Base-by-base conservation (phyloP, 352 stramenopile species). In the Globisporangium spinosum region DNA sequence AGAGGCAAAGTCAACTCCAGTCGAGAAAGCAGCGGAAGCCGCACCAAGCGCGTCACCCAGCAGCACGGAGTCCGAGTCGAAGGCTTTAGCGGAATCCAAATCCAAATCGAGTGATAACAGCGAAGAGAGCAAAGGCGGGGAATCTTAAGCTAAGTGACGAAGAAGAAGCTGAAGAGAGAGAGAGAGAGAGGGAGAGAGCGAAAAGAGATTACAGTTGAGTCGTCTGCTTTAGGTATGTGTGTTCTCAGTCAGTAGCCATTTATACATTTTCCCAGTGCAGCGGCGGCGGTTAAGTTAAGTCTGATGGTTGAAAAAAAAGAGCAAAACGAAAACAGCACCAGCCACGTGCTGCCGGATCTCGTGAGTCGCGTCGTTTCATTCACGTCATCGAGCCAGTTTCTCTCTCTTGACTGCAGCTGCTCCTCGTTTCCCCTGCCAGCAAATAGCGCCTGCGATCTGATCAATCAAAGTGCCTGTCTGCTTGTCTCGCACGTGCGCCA, bases 241-340 rank as follows among this genome's bases (percentile, higher is more conserved):
- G 55, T 62, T 51, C 43, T 51, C 43, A 51, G 43, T 51, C 17
- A 6, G 43, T 51, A 51, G 43, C 43, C 43, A 51, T 51, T 51
- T 51, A 51, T 51, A 51, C 43, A 51, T 51, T 51, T 43, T 62
- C 22, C 32, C 17, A 23, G 6, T 22, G 43, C 43, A 20, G 15
- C 25, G 49, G 34, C 32, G 62, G 56, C 22, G 49, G 51, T 67
- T 63, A 67, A 67, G 62, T 45, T 60, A 63, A 54, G 17, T 63
- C 56, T 67, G 40, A 45, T 63, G 40, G 61, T 29, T 63, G 34
- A 64, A 51, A 62, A 63, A 32, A 34, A 32, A 63, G n/a, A 38
- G 43, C 22, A 8, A 51, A 64, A 38, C 27, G 38, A 64, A 64
- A 55, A 20, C 13, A 51, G 7, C 17, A 22, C 10, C 43, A 22